Evolutionary conservation across 2,329 filamentous ascomycete genomes (phyloP), one percentile per base, ranked within the genome.

Genomic region (Fusarium sp.): DNA sequence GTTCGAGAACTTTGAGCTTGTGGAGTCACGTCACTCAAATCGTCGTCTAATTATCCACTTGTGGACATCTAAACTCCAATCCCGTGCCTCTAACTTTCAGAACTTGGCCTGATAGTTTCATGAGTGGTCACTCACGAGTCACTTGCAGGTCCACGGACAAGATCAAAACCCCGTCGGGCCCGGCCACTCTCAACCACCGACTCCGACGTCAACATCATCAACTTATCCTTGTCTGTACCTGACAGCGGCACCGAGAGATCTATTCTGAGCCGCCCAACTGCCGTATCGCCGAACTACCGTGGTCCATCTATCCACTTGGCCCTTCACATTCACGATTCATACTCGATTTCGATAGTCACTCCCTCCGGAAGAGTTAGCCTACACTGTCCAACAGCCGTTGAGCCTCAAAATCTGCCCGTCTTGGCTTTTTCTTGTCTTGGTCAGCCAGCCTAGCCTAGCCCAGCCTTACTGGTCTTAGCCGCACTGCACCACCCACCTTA

Each of bases 161-260:
- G 19, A 42, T 33, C 57, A 69, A 71, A 71, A 62, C 56, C 54
- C 68, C 68, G 66, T 69, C 71, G 56, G 69, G 38, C 42, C 70
- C 70, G 70, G 71, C 44, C 40, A 49, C 60, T 60, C 50, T 57
- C 61, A 53, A 73, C 32, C 58, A 44, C 67, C 71, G 67, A 70
- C 28, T n/a, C 65, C 65, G 65, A 68, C 49, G 25, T 42, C 64
- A 44, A 44, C 54, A 53, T 69, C 67, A 46, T 60, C 58, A 61
- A 54, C 46, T 46, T 67, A 73, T 49, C 70, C 70, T 73, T 57
- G 70, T 62, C 53, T 52, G 56, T 64, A 35, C 67, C 67, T 71
- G 67, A 60, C 67, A 60, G 53, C 42, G 37, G 52, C 44, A 49
- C 57, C 47, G 16, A 53, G 30, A 64, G 30, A 54, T 61, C 67